Percentiles rank a stretch among this genome's conserved stretches.
These are phyloP conservation scores for Aspergillus clavatus DNA, from an alignment of 2,329 filamentous ascomycete species.

Conservation along the genomic window DNA sequence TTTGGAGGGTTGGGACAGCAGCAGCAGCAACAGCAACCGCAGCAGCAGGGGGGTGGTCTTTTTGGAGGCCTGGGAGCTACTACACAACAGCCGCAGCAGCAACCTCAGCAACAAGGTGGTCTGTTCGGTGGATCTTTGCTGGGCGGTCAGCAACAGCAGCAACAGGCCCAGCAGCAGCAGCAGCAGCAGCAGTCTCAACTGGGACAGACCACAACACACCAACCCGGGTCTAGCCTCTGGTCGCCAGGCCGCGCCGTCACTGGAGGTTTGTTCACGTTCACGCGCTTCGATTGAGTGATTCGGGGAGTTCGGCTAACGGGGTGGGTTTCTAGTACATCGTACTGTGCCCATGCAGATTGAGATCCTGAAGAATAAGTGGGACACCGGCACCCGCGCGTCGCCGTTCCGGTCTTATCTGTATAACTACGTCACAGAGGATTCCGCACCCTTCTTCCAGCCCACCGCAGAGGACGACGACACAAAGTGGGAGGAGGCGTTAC, in stretches of 20 bases:
- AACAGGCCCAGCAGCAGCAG: conserved; percentile 28
- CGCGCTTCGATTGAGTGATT: conserved; percentile 8
- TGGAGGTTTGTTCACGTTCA: conserved; percentile 23
- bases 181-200: conserved; percentile 40
- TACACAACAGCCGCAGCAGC: conserved; percentile 41
- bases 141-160: conserved; percentile 24
- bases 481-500: conserved; percentile 61
- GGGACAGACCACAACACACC: conserved; percentile 37
- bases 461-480: conserved; percentile 53
- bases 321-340: conserved; percentile 48
- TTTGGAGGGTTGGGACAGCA: conserved; percentile 18
- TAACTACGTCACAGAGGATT: conserved; percentile 55
- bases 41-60: conserved; percentile 35
- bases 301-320: conserved; percentile 10
- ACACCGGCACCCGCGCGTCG: conserved; percentile 48
- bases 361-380: conserved; percentile 60
- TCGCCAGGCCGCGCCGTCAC: conserved; percentile 42
- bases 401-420: conserved; percentile 60
- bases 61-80: conserved; percentile 37
- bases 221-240: conserved; percentile 40
- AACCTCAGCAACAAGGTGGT: conserved; percentile 31
- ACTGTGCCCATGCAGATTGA: conserved; percentile 57
- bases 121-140: conserved; percentile 27
- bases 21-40: conserved; percentile 18
- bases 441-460: conserved; percentile 59